These are phyloP conservation scores for Dactylellina sp. DNA, from an alignment of 2,329 filamentous ascomycete genomes.

Conservation along the genomic window DNA sequence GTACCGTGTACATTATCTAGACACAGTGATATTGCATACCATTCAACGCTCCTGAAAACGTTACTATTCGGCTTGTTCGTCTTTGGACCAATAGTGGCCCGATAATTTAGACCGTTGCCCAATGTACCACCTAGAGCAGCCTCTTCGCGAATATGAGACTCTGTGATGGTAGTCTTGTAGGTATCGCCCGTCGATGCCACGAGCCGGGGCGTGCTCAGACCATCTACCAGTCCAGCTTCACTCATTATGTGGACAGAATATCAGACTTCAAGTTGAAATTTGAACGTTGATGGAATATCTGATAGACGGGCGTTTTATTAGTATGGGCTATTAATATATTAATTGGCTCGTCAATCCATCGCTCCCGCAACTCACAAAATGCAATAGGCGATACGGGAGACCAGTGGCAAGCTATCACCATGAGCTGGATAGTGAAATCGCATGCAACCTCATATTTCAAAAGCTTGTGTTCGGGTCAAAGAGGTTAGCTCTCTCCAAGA, in stretches of 20 bases:
- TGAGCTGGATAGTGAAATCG: neutral
- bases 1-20: conserved; percentile 1
- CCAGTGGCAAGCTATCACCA: neutral
- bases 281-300: neutral
- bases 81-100: conserved; percentile 1
- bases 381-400: conserved; percentile 23
- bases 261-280: neutral
- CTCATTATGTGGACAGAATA: neutral
- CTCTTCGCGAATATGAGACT: conserved; percentile 44
- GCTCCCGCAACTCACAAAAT: conserved; percentile 49
- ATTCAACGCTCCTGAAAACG: conserved; percentile 63
- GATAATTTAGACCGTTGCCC: conserved; percentile 39
- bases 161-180: conserved; percentile 51
- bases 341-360: too few species aligned
- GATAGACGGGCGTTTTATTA: neutral
- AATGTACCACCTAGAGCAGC: conserved; percentile 21
- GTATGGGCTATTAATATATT: too few species aligned
- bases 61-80: conserved; percentile 59
- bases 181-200: conserved; percentile 57
- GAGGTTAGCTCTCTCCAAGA: neutral
- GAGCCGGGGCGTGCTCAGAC: conserved; percentile 45
- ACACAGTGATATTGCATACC: conserved; percentile 52
- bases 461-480: neutral
- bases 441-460: neutral
- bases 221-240: neutral